These are phyloP conservation scores for Alternaria dauci DNA, from an alignment of 2,329 filamentous ascomycete genomes.

Conservation along the genomic window DNA sequence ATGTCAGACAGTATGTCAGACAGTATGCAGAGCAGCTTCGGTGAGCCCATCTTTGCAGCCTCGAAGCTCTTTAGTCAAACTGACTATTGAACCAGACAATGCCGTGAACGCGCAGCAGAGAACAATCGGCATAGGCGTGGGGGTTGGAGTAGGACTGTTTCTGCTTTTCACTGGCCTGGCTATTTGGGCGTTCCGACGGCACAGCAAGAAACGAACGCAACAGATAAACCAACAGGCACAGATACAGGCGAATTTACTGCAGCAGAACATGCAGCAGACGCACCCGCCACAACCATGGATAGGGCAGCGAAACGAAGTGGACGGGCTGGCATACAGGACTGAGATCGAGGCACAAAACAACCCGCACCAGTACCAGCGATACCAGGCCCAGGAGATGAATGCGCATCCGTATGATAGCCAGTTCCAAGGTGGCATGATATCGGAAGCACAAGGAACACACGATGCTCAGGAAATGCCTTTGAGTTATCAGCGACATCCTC, in stretches of 20 bases:
- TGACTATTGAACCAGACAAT: background rate
- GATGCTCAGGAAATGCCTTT: conserved; percentile 11
- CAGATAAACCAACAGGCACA: conserved; percentile 9
- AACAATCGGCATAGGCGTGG: conserved; percentile 1
- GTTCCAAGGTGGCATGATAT: background rate
- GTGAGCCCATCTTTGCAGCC: background rate
- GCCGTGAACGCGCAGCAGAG: conserved; percentile 3
- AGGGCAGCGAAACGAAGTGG: conserved; percentile 1
- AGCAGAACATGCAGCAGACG: background rate
- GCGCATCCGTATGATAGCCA: background rate
- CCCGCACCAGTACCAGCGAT: background rate
- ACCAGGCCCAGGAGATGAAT: conserved; percentile 8
- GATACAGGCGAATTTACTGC: background rate
- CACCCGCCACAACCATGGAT: background rate
- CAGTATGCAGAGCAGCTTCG: background rate
- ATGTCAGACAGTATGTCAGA: background rate
- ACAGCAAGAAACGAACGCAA: conserved; percentile 8
- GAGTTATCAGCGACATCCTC: background rate
- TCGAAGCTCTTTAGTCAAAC: background rate
- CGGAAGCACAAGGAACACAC: background rate
- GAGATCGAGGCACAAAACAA: conserved; percentile 4
- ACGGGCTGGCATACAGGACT: conserved; percentile 6
- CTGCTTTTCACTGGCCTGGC: conserved; percentile 4
- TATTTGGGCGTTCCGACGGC: conserved; percentile 4
- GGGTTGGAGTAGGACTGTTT: conserved; percentile 7